Evolutionary conservation across 164 flowering plant species (phyloP).

Genomic region (Piper betle): DNA sequence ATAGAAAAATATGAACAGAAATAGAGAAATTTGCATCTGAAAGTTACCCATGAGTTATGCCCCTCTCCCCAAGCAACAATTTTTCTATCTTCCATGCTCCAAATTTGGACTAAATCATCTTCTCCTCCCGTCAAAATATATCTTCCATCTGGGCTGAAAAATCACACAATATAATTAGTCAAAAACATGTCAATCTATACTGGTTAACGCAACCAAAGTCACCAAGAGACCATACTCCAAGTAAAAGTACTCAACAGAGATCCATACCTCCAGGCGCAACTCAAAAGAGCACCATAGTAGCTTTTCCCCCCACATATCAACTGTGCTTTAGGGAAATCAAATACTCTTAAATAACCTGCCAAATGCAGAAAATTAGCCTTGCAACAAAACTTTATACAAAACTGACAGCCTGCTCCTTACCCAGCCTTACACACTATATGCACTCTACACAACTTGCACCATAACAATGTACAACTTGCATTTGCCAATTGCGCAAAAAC

Average conservation of each 20-base stretch:
- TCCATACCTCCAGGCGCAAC: slow-evolving; percentile 94
- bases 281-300: slow-evolving; percentile 88
- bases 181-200: background rate
- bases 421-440: background rate
- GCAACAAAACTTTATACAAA: background rate
- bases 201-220: no score
- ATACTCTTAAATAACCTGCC: slow-evolving; percentile 86
- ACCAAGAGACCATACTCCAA: background rate
- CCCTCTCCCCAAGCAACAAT: slow-evolving; percentile 99
- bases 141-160: slow-evolving; percentile 70
- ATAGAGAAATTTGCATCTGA: background rate
- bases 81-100: slow-evolving; percentile 98
- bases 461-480: no score
- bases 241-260: background rate
- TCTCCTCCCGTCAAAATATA: slow-evolving; percentile 95
- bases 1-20: background rate
- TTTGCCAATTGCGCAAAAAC: no score
- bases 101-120: slow-evolving; percentile 94
- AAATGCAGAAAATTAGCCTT: background rate
- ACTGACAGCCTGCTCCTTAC: background rate
- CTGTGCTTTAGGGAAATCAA: slow-evolving; percentile 83
- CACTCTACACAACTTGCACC: no score
- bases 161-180: background rate
- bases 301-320: slow-evolving; percentile 89
- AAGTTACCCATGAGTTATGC: slow-evolving; percentile 91